Evolutionary conservation across 176 grass and related monocot genomes (phyloP).

Genomic region (Oryza nivara): DNA sequence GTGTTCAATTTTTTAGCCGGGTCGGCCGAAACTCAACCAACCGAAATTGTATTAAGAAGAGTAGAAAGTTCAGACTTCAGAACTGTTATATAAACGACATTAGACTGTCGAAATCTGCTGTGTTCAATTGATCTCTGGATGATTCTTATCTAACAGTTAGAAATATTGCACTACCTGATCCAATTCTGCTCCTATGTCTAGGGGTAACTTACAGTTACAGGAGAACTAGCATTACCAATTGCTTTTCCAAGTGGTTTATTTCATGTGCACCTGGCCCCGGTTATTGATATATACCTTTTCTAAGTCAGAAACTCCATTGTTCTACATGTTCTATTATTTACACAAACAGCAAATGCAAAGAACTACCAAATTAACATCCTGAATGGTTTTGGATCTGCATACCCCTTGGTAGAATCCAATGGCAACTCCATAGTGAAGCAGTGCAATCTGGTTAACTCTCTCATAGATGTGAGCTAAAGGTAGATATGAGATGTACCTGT

Average conservation of each 20-base stretch:
- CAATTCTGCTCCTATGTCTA: background rate
- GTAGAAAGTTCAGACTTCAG: too few species aligned
- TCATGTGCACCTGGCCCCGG: background rate
- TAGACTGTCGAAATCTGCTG: background rate
- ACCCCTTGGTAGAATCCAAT: constrained; percentile 99
- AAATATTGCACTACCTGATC: constrained; percentile 29
- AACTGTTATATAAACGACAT: too few species aligned
- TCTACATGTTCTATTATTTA: background rate
- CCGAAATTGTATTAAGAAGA: too few species aligned
- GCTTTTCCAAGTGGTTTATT: background rate
- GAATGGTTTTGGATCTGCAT: constrained; percentile 40
- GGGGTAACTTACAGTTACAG: background rate
- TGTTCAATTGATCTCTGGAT: constrained; percentile 4
- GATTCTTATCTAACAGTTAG: background rate
- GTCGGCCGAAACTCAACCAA: too few species aligned
- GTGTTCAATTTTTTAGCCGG: background rate
- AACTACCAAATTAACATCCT: background rate
- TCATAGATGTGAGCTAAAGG: constrained; percentile 97
- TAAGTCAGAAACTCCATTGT: background rate
- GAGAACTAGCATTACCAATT: background rate
- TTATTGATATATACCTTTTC: background rate
- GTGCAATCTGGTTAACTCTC: constrained; percentile 72
- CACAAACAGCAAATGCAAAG: too few species aligned
- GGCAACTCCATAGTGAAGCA: constrained; percentile 73
- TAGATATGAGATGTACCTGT: constrained; percentile 88